These are phyloP conservation scores for Phaseolus lunatus DNA, from an alignment of 306 rosid genomes.

Conservation along the genomic window DNA sequence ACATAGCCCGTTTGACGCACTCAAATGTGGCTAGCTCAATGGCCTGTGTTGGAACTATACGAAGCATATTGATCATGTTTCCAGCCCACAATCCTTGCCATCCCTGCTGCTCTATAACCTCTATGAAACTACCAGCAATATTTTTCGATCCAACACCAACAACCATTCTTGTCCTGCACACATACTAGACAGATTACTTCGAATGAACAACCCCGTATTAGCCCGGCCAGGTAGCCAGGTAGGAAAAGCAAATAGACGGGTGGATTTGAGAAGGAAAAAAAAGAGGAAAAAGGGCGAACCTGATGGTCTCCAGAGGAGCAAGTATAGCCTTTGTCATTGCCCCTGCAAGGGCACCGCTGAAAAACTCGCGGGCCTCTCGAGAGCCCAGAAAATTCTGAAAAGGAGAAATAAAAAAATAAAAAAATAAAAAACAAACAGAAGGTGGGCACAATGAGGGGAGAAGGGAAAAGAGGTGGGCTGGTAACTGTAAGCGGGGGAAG, in stretches of 20 bases:
- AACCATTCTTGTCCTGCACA: conserved; percentile 92
- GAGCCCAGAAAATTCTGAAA: conserved; percentile 68
- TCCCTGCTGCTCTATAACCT: conserved; percentile 93
- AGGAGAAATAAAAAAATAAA: too few species aligned
- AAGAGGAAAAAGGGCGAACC: conserved; percentile 45
- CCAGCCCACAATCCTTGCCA: conserved; percentile 99
- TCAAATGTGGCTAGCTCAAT: conserved; percentile 92
- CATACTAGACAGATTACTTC: conserved; percentile 16
- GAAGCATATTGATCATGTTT: conserved; percentile 90
- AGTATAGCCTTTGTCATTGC: conserved; percentile 98
- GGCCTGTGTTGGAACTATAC: conserved; percentile 94
- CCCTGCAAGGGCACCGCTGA: conserved; percentile 93
- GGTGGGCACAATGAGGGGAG: not conserved
- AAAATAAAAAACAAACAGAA: not conserved
- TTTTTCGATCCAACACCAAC: conserved; percentile 93
- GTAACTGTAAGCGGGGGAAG: conserved; percentile 62
- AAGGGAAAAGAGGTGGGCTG: conserved; percentile 41
- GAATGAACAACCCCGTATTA: not conserved
- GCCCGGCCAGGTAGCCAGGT: too few species aligned
- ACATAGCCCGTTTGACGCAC: conserved; percentile 75
- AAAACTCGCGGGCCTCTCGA: conserved; percentile 87
- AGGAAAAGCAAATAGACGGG: not conserved
- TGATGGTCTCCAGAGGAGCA: conserved; percentile 98
- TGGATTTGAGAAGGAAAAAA: not conserved
- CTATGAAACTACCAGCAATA: conserved; percentile 78